A percentile compares a stretch with the other conserved stretches of the same genome.
These are phyloP conservation scores for Cnidoscolus chayamansa DNA, from an alignment of 441 rosid species.

Conservation along the genomic window DNA sequence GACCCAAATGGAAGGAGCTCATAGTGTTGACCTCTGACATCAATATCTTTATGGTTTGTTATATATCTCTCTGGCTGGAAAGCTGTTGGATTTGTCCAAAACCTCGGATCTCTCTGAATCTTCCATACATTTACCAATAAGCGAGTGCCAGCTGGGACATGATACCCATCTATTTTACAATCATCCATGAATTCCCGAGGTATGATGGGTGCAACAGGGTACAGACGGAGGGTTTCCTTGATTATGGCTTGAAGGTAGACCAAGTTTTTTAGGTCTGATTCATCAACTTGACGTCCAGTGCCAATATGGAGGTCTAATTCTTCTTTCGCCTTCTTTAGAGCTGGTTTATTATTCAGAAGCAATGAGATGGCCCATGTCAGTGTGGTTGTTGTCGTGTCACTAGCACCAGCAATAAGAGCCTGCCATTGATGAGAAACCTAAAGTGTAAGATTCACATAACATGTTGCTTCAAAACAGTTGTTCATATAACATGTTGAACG, in stretches of 20 bases:
- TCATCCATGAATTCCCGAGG: slow-evolving; percentile 47
- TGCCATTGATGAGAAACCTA: slow-evolving; percentile 15
- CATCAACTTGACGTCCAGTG: slow-evolving; percentile 39
- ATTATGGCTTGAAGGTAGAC: slow-evolving; percentile 51
- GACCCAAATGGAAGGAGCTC: slow-evolving; percentile 40
- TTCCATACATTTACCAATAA: slow-evolving; percentile 55
- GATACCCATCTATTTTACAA: slow-evolving; percentile 45
- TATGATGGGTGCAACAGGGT: slow-evolving; percentile 49
- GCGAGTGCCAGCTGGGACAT: slow-evolving; percentile 46
- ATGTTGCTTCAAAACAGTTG: neutral
- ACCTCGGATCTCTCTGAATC: slow-evolving; percentile 44
- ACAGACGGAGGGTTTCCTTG: slow-evolving; percentile 54
- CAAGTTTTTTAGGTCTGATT: slow-evolving; percentile 47
- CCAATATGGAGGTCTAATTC: slow-evolving; percentile 56
- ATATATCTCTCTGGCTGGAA: slow-evolving; percentile 46
- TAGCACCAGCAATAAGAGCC: slow-evolving; percentile 49
- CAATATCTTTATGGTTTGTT: slow-evolving; percentile 26
- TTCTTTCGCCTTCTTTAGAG: slow-evolving; percentile 43
- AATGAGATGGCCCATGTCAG: slow-evolving; percentile 43
- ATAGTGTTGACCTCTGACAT: slow-evolving; percentile 27
- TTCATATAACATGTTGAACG: neutral
- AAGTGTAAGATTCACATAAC: too few species aligned
- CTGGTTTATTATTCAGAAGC: slow-evolving; percentile 37
- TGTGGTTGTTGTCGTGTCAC: slow-evolving; percentile 45
- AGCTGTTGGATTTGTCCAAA: slow-evolving; percentile 39